These are phyloP conservation scores for Zizania palustris DNA, from an alignment of 202 grass and related monocot species.

Conservation along the genomic window DNA sequence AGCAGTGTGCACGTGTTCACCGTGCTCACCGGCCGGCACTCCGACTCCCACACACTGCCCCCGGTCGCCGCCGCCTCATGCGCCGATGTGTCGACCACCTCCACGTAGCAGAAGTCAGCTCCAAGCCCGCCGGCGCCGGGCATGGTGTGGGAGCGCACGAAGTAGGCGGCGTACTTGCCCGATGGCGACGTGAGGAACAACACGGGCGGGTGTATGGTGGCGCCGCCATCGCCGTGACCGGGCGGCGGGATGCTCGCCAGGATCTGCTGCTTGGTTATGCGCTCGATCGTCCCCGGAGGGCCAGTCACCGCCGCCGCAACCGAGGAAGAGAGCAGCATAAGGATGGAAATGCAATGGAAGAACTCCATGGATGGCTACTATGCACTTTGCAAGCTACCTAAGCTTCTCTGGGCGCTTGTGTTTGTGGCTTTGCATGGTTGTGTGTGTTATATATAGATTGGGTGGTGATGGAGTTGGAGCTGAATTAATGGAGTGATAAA, in stretches of 20 bases:
- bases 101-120: conserved; percentile 86
- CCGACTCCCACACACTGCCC: conserved; percentile 80
- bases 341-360: conserved; percentile 20
- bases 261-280: conserved; percentile 76
- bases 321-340: conserved; percentile 40
- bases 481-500: background rate
- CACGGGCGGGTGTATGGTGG: conserved; percentile 5
- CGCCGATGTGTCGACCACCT: conserved; percentile 41
- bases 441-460: conserved; percentile 33
- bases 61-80: background rate
- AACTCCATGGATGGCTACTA: conserved; percentile 32
- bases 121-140: conserved; percentile 71
- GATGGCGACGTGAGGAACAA: conserved; percentile 70
- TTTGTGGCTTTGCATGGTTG: conserved; percentile 26
- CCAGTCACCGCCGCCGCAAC: background rate
- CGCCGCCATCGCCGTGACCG: background rate
- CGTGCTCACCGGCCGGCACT: conserved; percentile 70
- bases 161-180: conserved; percentile 65
- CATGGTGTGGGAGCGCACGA: conserved; percentile 60
- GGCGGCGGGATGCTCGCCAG: conserved; percentile 61
- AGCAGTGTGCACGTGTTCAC: conserved; percentile 71
- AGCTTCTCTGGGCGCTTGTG: conserved; percentile 5
- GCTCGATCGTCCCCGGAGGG: conserved; percentile 53
- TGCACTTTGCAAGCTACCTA: background rate
- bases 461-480: conserved; percentile 42